Conservation (phyloP, 73 alveolate species). For the Symbiodinium pilosum region DNA sequence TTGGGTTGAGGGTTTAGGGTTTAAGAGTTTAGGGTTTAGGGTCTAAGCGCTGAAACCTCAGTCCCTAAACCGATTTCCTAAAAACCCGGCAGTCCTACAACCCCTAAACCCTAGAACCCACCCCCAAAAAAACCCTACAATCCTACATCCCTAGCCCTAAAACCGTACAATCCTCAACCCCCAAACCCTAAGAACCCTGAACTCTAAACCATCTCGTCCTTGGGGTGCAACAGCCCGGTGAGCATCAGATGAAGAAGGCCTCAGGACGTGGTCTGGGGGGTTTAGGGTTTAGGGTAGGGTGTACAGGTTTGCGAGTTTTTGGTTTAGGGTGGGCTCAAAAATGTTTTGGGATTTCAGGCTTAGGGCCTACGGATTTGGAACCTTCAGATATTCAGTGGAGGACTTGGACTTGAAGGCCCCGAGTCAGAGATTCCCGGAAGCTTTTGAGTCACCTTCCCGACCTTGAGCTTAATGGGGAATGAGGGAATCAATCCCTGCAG, state of each 20-base stretch:
- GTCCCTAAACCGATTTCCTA: too few species aligned
- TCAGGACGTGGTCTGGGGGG: not conserved
- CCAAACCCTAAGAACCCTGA: not conserved
- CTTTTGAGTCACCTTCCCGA: too few species aligned
- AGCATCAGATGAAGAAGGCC: conserved; percentile 7
- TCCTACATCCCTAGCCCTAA: not conserved
- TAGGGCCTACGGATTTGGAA: not conserved
- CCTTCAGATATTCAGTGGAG: too few species aligned
- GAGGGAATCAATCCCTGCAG: too few species aligned
- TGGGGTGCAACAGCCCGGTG: not conserved
- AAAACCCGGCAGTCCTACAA: too few species aligned
- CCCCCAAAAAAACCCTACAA: not conserved
- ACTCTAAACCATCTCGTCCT: not conserved
- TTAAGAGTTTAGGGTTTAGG: too few species aligned
- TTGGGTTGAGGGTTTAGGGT: too few species aligned
- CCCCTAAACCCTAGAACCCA: too few species aligned
- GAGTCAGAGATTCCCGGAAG: too few species aligned
- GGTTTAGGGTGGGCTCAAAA: not conserved
- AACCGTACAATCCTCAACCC: not conserved
- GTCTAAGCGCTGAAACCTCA: too few species aligned
- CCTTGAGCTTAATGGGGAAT: too few species aligned
- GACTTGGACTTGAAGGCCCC: too few species aligned
- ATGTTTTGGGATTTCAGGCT: not conserved
- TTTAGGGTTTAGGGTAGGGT: not conserved
- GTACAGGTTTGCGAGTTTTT: not conserved